Evolutionary conservation across 2,329 filamentous ascomycete species (phyloP).

Genomic region (Chrysoporthe deuterocubensis): DNA sequence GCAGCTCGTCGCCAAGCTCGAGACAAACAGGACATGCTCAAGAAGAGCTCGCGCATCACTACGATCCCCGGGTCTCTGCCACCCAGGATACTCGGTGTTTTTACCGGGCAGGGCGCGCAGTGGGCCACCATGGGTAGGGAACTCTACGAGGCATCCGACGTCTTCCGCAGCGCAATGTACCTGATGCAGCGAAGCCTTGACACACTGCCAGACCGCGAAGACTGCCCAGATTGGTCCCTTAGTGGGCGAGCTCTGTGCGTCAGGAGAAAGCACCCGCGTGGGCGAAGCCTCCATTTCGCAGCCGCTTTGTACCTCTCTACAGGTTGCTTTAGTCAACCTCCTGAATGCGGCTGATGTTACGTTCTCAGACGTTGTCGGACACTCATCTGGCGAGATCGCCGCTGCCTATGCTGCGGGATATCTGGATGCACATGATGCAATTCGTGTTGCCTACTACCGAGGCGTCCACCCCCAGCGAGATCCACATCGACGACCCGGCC

Average conservation of each 20-base stretch:
- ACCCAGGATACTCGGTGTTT: conserved; percentile 29
- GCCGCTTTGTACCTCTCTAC: conserved; percentile 42
- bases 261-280: neutral
- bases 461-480: conserved; percentile 33
- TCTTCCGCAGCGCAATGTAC: neutral
- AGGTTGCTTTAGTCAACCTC: conserved; percentile 47
- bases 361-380: conserved; percentile 44
- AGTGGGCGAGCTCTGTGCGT: neutral
- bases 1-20: neutral
- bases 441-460: conserved; percentile 45
- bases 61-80: neutral
- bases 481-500: too few relatives aligned
- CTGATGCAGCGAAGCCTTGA: neutral
- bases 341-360: conserved; percentile 39
- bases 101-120: conserved; percentile 42
- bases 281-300: conserved; percentile 30
- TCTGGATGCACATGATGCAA: conserved; percentile 42
- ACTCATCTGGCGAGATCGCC: conserved; percentile 50
- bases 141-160: neutral
- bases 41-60: too few relatives aligned
- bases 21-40: neutral
- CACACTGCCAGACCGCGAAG: neutral
- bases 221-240: conserved; percentile 2
- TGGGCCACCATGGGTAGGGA: conserved; percentile 39
- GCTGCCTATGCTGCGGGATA: conserved; percentile 47